Percentiles rank a stretch among this genome's conserved stretches.
Conservation (phyloP, 352 stramenopile genomes). For the Globisporangium cederbergense region DNA sequence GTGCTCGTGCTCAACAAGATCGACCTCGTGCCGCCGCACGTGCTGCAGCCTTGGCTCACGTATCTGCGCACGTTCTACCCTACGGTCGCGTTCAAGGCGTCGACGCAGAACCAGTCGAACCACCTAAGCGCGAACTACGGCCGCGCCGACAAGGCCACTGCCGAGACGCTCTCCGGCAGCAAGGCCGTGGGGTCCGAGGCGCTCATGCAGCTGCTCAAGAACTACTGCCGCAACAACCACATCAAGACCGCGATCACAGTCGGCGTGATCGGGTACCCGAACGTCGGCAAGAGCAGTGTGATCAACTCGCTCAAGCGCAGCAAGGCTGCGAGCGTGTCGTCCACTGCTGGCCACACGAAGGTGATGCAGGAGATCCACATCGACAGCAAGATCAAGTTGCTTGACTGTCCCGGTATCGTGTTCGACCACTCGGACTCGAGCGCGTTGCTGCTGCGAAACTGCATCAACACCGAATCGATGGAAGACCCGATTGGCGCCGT, state of each 20-base stretch:
- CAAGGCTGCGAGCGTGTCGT: conserved; percentile 94
- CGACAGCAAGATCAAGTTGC: conserved; percentile 96
- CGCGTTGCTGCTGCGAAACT: conserved; percentile 92
- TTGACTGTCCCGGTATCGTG: conserved; percentile 98
- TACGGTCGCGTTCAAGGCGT: conserved; percentile 96
- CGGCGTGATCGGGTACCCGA: conserved; percentile 86
- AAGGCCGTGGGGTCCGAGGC: conserved; percentile 95
- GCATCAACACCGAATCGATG: conserved; percentile 95
- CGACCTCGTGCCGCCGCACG: conserved; percentile 96
- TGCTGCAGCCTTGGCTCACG: conserved; percentile 94
- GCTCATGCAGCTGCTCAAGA: conserved; percentile 97
- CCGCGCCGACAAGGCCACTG: conserved; percentile 43
- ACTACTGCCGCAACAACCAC: conserved; percentile 94
- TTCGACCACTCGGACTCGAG: conserved; percentile 92
- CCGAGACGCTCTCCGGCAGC: conserved; percentile 51
- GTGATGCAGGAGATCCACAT: conserved; percentile 97
- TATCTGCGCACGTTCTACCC: conserved; percentile 92
- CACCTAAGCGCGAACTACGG: conserved; percentile 56
- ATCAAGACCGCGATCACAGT: conserved; percentile 94
- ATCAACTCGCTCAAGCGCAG: conserved; percentile 89
- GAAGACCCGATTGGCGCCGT: conserved; percentile 93
- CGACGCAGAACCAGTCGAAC: conserved; percentile 86
- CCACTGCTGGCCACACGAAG: conserved; percentile 96
- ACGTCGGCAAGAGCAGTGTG: conserved; percentile 89
- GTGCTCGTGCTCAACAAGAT: conserved; percentile 99